phyloP scores from a whole-genome alignment of 75 land plant species.

The Sequoia sempervirens region DNA sequence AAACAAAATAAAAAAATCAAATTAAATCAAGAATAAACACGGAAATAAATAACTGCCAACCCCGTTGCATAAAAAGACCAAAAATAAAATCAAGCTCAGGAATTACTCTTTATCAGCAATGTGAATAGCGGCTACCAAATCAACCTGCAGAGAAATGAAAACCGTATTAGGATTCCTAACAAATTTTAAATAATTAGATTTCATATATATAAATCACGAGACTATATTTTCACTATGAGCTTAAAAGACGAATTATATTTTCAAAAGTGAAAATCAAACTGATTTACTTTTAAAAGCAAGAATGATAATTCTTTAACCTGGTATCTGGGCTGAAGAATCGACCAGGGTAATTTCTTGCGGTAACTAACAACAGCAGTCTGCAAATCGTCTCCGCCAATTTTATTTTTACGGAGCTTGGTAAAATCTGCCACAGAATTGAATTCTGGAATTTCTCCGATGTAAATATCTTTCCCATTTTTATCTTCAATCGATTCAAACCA shows the following conservation, averaged over 20 bases:
- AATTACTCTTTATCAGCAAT: slow-evolving; percentile 93
- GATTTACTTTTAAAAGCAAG: background rate
- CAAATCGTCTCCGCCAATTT: slow-evolving; percentile 39
- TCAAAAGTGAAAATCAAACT: no score
- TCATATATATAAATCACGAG: background rate
- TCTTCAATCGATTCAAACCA: background rate
- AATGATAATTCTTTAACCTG: slow-evolving; percentile 27
- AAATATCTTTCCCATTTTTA: slow-evolving; percentile 8
- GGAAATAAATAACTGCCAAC: no score
- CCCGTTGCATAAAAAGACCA: no score
- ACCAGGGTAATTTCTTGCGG: slow-evolving; percentile 66
- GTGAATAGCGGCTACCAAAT: slow-evolving; percentile 94
- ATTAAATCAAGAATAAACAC: no score
- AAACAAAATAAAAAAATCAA: no score
- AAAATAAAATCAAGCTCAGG: background rate
- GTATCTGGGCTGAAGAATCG: slow-evolving; percentile 57
- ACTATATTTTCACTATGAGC: no score
- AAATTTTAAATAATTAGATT: background rate
- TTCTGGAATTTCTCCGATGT: slow-evolving; percentile 10
- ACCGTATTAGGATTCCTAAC: no score
- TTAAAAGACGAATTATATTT: no score
- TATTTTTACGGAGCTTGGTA: slow-evolving; percentile 52
- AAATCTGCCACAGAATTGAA: slow-evolving; percentile 75
- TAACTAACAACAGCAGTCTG: slow-evolving; percentile 89
- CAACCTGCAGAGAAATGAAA: slow-evolving; percentile 52